Base-by-base conservation (phyloP, 768 basidiomycete genomes). In the Dictyophora rubrovolvata region DNA sequence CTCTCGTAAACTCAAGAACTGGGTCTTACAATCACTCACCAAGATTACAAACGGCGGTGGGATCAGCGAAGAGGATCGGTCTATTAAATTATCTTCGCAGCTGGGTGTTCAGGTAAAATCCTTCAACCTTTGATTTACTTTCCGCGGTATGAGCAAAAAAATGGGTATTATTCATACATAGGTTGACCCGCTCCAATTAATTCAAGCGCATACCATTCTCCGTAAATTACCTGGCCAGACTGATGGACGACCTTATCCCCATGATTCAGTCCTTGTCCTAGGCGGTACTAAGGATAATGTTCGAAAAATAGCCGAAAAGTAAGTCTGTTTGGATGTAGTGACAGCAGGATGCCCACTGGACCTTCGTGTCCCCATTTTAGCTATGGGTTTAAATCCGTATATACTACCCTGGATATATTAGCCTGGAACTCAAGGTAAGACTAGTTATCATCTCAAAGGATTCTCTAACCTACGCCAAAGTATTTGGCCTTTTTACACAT, bases 21-120 rank as follows among this genome's bases (percentile, higher is more conserved):
- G 20, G 7, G n/a, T 33, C 6, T 17, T 20, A 16, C 23, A 51
- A 14, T 50, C 48, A 48, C 16, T 14, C 20, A 53, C 55, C 34
- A 66, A 91, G 88, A 70, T 92, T 62, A 95, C 93, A 4, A 94
- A 93, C 67, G 92, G 92, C 47, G 93, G 89, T 55, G 91, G 91
- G 52, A 72, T 82, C 47, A 77, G 76, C 58, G 91, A 93, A 71
- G 72, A 75, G 57, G 77, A 79, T 54, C 78, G 87, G 21, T 83
- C 81, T 64, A 69, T 73, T 61, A 81, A 76, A 63, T 76, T 94
- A 47, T 81, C 83, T 20, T 66, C 70, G 23, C 79, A 84, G 64
- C 75, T 94, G 35, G 89, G 81, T 20, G 71, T 80, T 60, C 70
- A 81, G 50, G 89, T 86, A n/a, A 60, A 14, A 47, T 65, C 54